Base-by-base conservation (phyloP, 2,329 filamentous ascomycete species). In the Helotiales sp. region DNA sequence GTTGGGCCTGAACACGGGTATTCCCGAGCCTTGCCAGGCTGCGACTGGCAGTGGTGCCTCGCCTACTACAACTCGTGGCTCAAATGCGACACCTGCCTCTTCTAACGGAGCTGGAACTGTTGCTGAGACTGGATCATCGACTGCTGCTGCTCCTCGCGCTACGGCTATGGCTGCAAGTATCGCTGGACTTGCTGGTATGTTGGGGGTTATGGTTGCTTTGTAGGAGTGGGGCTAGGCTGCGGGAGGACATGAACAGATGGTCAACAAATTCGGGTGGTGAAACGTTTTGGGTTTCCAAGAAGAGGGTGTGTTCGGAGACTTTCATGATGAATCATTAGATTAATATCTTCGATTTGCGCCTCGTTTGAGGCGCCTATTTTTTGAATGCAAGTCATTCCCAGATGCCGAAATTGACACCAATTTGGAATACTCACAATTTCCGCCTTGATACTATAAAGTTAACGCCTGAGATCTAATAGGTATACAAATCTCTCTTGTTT, bases 121-220 rank as follows among this genome's bases (percentile, higher is more conserved):
- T 43, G 34, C 60, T 52, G 6, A 15, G 13, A 52, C 60, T 15
- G 60, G 49, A 13, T 52, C 65, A 13, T 49, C 54, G 17, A 37
- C 22, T 8, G 60, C 61, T 60, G 65, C 65, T 24, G 60, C 60
- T 43, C 54, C 65, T 43, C 50, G 52, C 13, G 40, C 43, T 37
- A 63, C 61, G 10, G 60, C 30, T 32, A 43, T 67, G 34, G 45
- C 34, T 63, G 65, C 65, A 40, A 57, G 60, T 15, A 17, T 66
- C 15, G 58, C 58, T 62, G 64, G 64, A 22, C 57, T 66, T 24
- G 58, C 61, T 58, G 64, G 64, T 22, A 40, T 66, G 6, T 57
- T 61, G 64, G 64, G 58, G 8, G 32, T 66, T 13, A 66, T 66
- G 50, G 58, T 47, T 1, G 57, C 43, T 30, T 60, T 60, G 37